Percentiles rank a stretch among this genome's conserved stretches.
phyloP scores from a whole-genome alignment of 2,329 filamentous ascomycete genomes.

The Nectriaceae sp. region DNA sequence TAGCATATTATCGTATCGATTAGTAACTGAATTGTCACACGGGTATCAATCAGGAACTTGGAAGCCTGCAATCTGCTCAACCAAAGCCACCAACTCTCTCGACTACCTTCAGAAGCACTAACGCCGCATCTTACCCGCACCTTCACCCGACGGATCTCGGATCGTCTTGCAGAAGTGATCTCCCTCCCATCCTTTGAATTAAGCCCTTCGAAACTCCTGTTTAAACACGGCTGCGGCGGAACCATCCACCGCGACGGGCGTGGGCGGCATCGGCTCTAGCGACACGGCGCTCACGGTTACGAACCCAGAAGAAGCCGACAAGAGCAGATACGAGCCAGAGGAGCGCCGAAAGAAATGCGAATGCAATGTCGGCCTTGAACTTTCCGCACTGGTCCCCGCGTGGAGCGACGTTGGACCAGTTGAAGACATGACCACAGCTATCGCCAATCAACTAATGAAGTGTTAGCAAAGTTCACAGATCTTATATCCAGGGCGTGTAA shows the following conservation, averaged over 20 bases:
- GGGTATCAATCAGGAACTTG: too few relatives aligned
- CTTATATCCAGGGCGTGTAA: background rate
- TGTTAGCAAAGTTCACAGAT: conserved; percentile 1
- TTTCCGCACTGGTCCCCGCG: conserved; percentile 59
- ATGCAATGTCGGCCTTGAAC: conserved; percentile 72
- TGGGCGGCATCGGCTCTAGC: conserved; percentile 32
- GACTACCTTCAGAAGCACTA: too few relatives aligned
- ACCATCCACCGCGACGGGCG: conserved; percentile 40
- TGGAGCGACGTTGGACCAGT: conserved; percentile 59
- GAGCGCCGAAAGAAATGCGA: conserved; percentile 70
- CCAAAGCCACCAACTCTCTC: too few relatives aligned
- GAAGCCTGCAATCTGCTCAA: too few relatives aligned
- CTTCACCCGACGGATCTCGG: background rate
- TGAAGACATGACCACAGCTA: conserved; percentile 57
- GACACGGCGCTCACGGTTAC: conserved; percentile 39
- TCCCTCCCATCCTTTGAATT: background rate
- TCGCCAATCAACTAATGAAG: conserved; percentile 41
- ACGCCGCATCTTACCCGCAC: background rate
- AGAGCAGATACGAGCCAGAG: conserved; percentile 68
- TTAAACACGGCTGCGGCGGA: conserved; percentile 46
- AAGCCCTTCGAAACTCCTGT: conserved; percentile 6
- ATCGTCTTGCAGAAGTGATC: background rate
- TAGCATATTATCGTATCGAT: too few relatives aligned
- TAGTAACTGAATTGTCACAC: too few relatives aligned
- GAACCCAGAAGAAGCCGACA: conserved; percentile 58